These are phyloP conservation scores for Mycena galericulata DNA, from an alignment of 768 basidiomycete species.

Conservation along the genomic window DNA sequence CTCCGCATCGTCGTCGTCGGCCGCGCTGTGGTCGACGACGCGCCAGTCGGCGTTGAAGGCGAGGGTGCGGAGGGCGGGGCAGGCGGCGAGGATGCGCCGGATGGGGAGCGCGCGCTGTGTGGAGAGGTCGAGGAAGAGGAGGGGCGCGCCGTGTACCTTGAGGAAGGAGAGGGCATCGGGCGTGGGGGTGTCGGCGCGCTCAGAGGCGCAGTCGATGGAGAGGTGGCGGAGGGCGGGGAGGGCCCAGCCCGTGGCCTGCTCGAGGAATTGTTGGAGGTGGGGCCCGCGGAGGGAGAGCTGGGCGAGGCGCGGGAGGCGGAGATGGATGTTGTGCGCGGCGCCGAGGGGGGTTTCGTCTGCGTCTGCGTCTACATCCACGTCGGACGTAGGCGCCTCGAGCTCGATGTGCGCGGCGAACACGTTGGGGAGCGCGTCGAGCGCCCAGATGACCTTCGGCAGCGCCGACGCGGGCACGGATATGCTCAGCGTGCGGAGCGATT, in stretches of 20 bases:
- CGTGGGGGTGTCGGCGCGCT: slow-evolving; percentile 62
- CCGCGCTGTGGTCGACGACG: slow-evolving; percentile 47
- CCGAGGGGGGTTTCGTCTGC: slow-evolving; percentile 67
- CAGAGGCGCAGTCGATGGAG: slow-evolving; percentile 64
- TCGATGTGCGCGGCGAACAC: slow-evolving; percentile 70
- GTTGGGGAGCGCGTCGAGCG: slow-evolving; percentile 69
- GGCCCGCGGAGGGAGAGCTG: slow-evolving; percentile 74
- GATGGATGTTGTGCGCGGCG: slow-evolving; percentile 66
- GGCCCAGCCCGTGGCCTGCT: slow-evolving; percentile 76
- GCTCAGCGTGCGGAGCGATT: slow-evolving; percentile 69
- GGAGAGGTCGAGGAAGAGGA: slow-evolving; percentile 78
- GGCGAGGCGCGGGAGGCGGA: slow-evolving; percentile 66
- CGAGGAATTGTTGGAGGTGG: slow-evolving; percentile 74
- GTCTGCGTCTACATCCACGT: slow-evolving; percentile 48
- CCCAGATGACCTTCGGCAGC: slow-evolving; percentile 78
- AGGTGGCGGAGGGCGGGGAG: slow-evolving; percentile 71
- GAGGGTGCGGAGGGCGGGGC: slow-evolving; percentile 71
- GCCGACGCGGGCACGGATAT: slow-evolving; percentile 68
- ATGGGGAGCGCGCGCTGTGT: too few relatives aligned
- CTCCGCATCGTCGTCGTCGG: slow-evolving; percentile 47
- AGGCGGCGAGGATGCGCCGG: slow-evolving; percentile 66
- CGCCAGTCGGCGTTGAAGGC: slow-evolving; percentile 85
- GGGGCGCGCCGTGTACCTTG: slow-evolving; percentile 63
- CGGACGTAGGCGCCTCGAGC: slow-evolving; percentile 49
- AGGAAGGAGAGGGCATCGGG: slow-evolving; percentile 75